These are phyloP conservation scores for Nicotiana rustica DNA, from an alignment of 305 asterid genomes.

Conservation along the genomic window DNA sequence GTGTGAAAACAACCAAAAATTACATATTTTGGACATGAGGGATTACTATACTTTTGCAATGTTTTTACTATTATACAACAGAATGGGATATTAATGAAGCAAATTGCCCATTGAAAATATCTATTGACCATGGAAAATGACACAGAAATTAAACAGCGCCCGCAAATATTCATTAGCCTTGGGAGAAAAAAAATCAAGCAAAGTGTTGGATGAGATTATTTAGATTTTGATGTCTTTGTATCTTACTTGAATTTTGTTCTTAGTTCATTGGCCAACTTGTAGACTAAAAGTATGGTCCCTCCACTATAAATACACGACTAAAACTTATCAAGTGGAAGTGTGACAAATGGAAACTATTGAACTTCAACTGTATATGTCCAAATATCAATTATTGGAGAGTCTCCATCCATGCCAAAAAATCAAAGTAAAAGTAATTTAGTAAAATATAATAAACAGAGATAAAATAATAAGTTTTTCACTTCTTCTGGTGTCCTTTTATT, in stretches of 20 bases:
- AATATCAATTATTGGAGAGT: constrained; percentile 18
- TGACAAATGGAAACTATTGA: not conserved
- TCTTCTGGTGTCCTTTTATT: too few species aligned
- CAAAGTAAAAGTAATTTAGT: not conserved
- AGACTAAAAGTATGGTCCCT: constrained; percentile 10
- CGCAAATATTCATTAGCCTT: not conserved
- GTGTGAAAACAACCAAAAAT: too few species aligned
- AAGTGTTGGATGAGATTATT: not conserved
- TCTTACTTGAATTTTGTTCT: not conserved
- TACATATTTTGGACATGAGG: too few species aligned
- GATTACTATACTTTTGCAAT: not conserved
- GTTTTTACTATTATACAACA: not conserved
- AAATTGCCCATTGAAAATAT: not conserved
- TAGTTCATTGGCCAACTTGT: not conserved
- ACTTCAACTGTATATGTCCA: not conserved
- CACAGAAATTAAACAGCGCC: not conserved
- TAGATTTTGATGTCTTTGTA: not conserved
- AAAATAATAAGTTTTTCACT: too few species aligned
- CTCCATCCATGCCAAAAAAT: not conserved
- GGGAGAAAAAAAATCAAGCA: not conserved
- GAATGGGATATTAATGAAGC: not conserved
- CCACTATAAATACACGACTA: not conserved
- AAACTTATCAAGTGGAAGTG: not conserved
- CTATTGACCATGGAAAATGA: not conserved
- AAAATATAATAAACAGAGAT: too few species aligned